Conservation (phyloP, 2,329 filamentous ascomycete species). For the Cladophialophora chaetospira region DNA sequence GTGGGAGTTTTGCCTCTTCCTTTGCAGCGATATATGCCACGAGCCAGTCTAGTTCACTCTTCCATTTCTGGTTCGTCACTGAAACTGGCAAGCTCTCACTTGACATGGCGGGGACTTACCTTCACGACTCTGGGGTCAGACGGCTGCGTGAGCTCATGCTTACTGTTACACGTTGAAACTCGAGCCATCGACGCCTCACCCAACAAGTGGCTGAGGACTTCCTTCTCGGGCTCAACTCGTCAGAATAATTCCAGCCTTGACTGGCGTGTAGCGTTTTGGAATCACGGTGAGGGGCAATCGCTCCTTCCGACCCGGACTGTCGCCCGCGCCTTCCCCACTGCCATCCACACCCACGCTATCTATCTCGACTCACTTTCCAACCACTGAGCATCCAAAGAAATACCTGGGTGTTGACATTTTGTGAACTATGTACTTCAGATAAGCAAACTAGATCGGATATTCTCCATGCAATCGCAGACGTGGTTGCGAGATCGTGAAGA, state of each 20-base stretch:
- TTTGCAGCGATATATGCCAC: neutral
- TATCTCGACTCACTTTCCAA: neutral
- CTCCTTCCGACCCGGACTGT: neutral
- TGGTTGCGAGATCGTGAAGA: too few relatives aligned
- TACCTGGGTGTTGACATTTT: neutral
- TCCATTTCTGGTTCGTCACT: neutral
- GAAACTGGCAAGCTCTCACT: neutral
- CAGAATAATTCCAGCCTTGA: neutral
- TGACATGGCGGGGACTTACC: neutral
- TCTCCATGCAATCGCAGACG: neutral
- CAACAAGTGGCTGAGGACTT: neutral
- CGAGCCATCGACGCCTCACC: neutral
- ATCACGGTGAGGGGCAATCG: neutral
- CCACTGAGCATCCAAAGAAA: neutral
- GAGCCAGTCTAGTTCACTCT: neutral
- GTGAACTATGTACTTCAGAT: constrained; percentile 1
- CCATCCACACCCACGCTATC: neutral
- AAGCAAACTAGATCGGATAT: constrained; percentile 8
- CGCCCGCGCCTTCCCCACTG: neutral
- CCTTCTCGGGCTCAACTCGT: neutral
- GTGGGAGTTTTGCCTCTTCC: neutral
- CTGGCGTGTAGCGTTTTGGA: neutral
- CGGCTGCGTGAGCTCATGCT: neutral
- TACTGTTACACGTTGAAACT: too few relatives aligned
- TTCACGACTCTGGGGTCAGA: neutral